Evolutionary conservation across 1,284 basidiomycete species (phyloP).

Genomic region (Apiotrichum akiyoshidainum): DNA sequence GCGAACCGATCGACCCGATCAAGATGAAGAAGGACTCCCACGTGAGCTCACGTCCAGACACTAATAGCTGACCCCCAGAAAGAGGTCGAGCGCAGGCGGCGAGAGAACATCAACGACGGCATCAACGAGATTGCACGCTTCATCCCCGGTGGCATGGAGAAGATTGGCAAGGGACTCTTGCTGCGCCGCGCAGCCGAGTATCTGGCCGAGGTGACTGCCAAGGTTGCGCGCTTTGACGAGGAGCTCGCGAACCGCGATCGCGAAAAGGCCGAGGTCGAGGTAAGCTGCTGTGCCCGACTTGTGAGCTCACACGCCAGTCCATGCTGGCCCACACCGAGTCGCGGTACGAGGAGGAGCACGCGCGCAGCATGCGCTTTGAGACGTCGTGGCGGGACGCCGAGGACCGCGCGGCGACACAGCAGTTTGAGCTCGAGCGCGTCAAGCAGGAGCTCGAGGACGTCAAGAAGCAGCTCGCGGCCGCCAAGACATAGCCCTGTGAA

Average conservation of each 20-base stretch:
- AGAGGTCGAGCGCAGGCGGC: slow-evolving; percentile 90
- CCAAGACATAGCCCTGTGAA: not conserved
- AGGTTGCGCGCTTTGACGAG: slow-evolving; percentile 21
- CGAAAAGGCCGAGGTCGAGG: slow-evolving; percentile 33
- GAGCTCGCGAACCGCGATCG: slow-evolving; percentile 25
- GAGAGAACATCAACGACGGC: slow-evolving; percentile 92
- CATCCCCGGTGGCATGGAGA: slow-evolving; percentile 66
- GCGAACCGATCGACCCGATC: slow-evolving; percentile 28
- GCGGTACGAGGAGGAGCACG: slow-evolving; percentile 32
- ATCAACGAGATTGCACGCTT: slow-evolving; percentile 88
- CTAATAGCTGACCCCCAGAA: slow-evolving; percentile 59
- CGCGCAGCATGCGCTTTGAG: slow-evolving; percentile 34
- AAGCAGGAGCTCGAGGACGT: slow-evolving; percentile 42
- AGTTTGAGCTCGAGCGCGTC: slow-evolving; percentile 42
- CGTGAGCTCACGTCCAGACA: slow-evolving; percentile 26
- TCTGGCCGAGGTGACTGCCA: slow-evolving; percentile 27
- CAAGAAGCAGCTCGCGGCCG: slow-evolving; percentile 25
- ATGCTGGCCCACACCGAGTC: slow-evolving; percentile 23
- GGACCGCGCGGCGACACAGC: slow-evolving; percentile 37
- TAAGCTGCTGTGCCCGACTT: slow-evolving; percentile 15
- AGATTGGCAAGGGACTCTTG: slow-evolving; percentile 40
- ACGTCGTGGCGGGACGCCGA: slow-evolving; percentile 44
- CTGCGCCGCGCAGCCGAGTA: slow-evolving; percentile 38
- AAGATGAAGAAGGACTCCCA: slow-evolving; percentile 46
- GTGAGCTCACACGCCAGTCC: slow-evolving; percentile 16